phyloP scores from a whole-genome alignment of 2,329 filamentous ascomycete genomes.

The Cladosporium sp. region DNA sequence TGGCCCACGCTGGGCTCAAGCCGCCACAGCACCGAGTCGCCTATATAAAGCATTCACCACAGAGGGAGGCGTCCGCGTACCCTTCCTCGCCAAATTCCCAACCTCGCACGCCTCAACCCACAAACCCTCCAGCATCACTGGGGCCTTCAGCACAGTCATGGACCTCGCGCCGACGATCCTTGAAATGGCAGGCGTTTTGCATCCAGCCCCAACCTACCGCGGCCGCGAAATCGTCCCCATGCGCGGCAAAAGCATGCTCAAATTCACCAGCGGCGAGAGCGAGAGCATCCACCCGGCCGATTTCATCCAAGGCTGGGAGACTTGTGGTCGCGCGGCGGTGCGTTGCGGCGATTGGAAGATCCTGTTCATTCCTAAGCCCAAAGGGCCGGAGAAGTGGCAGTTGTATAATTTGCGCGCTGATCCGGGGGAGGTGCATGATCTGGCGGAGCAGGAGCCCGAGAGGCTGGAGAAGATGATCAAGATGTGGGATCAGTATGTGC shows the following conservation, averaged over 20 bases:
- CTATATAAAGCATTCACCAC: slow-evolving; percentile 50
- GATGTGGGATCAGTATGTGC: slow-evolving; percentile 59
- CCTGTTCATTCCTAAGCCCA: slow-evolving; percentile 57
- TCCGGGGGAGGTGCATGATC: slow-evolving; percentile 49
- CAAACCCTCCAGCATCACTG: slow-evolving; percentile 44
- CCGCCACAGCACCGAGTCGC: slow-evolving; percentile 52
- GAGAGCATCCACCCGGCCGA: slow-evolving; percentile 52
- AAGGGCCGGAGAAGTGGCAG: slow-evolving; percentile 58
- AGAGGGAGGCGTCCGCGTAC: slow-evolving; percentile 55
- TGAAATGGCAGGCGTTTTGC: slow-evolving; percentile 50
- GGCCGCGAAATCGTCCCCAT: slow-evolving; percentile 54
- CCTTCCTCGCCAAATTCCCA: slow-evolving; percentile 49
- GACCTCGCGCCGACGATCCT: slow-evolving; percentile 46
- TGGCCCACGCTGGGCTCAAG: slow-evolving; percentile 58
- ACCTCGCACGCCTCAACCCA: slow-evolving; percentile 23
- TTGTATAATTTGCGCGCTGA: slow-evolving; percentile 56
- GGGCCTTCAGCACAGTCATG: slow-evolving; percentile 52
- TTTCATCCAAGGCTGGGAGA: slow-evolving; percentile 59
- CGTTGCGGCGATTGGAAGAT: slow-evolving; percentile 60
- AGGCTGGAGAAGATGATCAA: slow-evolving; percentile 51
- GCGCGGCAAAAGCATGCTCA: slow-evolving; percentile 51
- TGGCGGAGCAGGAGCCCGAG: slow-evolving; percentile 42
- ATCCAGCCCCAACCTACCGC: slow-evolving; percentile 56
- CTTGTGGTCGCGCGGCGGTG: slow-evolving; percentile 55
- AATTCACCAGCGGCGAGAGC: slow-evolving; percentile 40